Evolutionary conservation across 495 filamentous ascomycete genomes (phyloP).

Genomic region (Echria macrotheca): DNA sequence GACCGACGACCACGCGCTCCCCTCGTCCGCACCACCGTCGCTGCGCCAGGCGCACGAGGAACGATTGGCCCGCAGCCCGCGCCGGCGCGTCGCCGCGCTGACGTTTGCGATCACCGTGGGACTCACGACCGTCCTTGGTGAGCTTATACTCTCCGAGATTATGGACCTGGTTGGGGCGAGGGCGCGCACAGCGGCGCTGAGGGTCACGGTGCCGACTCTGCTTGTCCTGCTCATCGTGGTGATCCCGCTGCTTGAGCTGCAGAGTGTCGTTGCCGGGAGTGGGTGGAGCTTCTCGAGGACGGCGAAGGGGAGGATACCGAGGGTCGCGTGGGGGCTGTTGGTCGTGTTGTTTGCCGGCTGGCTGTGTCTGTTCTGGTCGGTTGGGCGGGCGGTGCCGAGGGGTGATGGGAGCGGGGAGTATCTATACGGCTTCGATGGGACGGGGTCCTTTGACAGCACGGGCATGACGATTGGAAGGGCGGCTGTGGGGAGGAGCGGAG

Average conservation of each 20-base stretch:
- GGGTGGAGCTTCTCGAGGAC: constrained; percentile 53
- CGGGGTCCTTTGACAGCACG: too few relatives aligned
- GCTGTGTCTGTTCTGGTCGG: constrained; percentile 67
- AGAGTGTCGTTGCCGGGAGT: constrained; percentile 52
- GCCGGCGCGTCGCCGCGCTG: constrained; percentile 50
- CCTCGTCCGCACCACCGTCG: constrained; percentile 43
- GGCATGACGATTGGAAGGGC: constrained; percentile 13
- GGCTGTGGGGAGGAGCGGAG: background rate
- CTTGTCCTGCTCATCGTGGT: constrained; percentile 61
- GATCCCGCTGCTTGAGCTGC: constrained; percentile 67
- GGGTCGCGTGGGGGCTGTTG: constrained; percentile 55
- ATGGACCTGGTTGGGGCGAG: constrained; percentile 59
- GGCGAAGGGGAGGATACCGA: constrained; percentile 40
- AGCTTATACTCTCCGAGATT: constrained; percentile 74
- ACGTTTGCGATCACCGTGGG: constrained; percentile 69
- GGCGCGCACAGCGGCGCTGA: constrained; percentile 56
- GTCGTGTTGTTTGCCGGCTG: constrained; percentile 52
- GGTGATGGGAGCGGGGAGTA: too few relatives aligned
- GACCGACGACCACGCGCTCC: constrained; percentile 47
- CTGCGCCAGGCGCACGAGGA: constrained; percentile 47
- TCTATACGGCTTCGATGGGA: too few relatives aligned
- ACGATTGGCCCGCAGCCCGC: constrained; percentile 39
- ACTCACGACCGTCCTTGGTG: constrained; percentile 65
- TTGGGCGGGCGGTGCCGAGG: constrained; percentile 60
- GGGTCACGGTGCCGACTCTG: constrained; percentile 58